These are phyloP conservation scores for Calonectria pteridis DNA, from an alignment of 2,329 filamentous ascomycete species.

Conservation along the genomic window DNA sequence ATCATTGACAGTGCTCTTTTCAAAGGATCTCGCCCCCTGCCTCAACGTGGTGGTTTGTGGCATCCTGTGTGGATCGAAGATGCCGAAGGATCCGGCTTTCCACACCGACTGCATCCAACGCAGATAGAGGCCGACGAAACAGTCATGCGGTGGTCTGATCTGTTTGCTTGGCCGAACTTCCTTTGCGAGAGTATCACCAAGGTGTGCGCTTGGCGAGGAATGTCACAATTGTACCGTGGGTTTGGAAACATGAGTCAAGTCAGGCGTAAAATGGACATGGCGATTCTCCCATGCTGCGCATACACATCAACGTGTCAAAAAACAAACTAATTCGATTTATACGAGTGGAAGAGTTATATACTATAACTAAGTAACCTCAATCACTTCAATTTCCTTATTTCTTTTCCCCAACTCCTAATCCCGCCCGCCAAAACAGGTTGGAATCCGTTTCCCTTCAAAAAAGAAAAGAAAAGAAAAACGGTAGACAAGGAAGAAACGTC, in stretches of 20 bases:
- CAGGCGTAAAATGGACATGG: not conserved
- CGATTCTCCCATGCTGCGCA: not conserved
- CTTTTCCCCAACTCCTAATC: slow-evolving; percentile 24
- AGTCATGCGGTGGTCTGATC: not conserved
- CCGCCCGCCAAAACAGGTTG: slow-evolving; percentile 12
- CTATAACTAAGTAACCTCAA: slow-evolving; percentile 7
- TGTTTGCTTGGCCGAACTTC: not conserved
- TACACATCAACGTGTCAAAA: not conserved
- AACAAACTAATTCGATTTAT: not conserved
- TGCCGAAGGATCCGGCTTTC: not conserved
- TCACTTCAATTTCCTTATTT: slow-evolving; percentile 15
- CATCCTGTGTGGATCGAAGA: not conserved
- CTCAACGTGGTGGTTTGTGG: not conserved
- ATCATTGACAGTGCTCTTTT: not conserved
- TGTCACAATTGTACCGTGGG: not conserved
- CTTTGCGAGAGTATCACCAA: not conserved
- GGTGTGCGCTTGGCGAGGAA: not conserved
- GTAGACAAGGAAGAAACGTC: slow-evolving; percentile 16
- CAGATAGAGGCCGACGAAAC: not conserved
- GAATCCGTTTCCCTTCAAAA: slow-evolving; percentile 14
- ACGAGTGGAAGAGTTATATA: slow-evolving; percentile 7
- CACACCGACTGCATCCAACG: not conserved
- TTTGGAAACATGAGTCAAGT: not conserved
- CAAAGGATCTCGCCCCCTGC: not conserved
- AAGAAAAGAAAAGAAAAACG: not conserved